Conservation (phyloP, 177 flowering plant species). For the Vitis hybrid region DNA sequence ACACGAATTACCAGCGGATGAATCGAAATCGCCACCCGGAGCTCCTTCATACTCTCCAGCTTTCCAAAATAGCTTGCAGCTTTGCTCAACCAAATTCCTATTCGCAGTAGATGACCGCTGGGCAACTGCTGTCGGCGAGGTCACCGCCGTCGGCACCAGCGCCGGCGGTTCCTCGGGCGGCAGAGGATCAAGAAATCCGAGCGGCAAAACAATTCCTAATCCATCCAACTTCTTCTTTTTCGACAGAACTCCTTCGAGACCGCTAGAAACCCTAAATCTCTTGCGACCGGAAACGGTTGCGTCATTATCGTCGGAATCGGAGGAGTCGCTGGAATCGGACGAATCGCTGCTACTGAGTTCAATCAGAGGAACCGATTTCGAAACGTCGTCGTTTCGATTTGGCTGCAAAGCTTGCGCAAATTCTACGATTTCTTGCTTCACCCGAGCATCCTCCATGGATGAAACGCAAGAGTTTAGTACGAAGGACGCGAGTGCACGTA, state of each 20-base stretch:
- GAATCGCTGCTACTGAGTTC: slow-evolving; percentile 36
- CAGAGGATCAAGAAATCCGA: slow-evolving; percentile 57
- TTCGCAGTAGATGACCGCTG: not conserved
- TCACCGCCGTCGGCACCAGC: not conserved
- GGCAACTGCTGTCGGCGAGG: not conserved
- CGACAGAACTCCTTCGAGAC: not conserved
- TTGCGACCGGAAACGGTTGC: not conserved
- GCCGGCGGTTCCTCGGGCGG: slow-evolving; percentile 21
- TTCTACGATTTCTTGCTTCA: slow-evolving; percentile 15
- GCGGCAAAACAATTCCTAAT: slow-evolving; percentile 37
- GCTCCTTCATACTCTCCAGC: slow-evolving; percentile 79
- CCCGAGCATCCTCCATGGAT: slow-evolving; percentile 11
- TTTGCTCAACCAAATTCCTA: not conserved
- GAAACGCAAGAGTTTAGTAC: not conserved
- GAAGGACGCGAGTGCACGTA: no score
- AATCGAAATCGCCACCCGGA: slow-evolving; percentile 28
- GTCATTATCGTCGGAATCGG: slow-evolving; percentile 10
- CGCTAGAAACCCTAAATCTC: slow-evolving; percentile 8
- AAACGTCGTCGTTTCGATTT: not conserved
- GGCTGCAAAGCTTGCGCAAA: not conserved
- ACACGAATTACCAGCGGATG: no score
- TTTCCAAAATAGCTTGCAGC: slow-evolving; percentile 82
- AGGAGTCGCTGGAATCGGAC: slow-evolving; percentile 22
- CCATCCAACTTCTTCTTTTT: slow-evolving; percentile 29
- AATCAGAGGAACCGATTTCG: slow-evolving; percentile 8